phyloP scores from a whole-genome alignment of 1,284 basidiomycete genomes.

The Pseudozyma hubeiensis region DNA sequence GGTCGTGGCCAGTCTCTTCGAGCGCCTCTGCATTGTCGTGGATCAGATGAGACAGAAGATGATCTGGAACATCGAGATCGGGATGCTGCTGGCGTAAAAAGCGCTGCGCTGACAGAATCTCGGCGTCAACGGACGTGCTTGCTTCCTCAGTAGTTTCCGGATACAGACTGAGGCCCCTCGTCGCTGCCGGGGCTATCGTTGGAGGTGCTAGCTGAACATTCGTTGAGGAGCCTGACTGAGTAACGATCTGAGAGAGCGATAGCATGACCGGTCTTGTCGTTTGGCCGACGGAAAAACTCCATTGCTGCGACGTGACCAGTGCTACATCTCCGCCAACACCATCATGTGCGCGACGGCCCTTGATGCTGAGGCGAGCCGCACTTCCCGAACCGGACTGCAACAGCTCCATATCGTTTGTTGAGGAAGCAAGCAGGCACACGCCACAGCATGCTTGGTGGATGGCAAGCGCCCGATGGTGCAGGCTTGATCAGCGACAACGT shows the following conservation, averaged over 20 bases:
- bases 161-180: constrained; percentile 16
- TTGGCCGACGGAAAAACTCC: constrained; percentile 17
- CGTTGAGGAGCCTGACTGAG: constrained; percentile 1
- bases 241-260: not conserved
- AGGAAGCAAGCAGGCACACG: no score
- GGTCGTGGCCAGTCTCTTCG: constrained; percentile 7
- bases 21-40: constrained; percentile 25
- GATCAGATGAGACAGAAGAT: constrained; percentile 22
- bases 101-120: constrained; percentile 31
- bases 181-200: constrained; percentile 2
- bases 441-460: no score
- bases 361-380: constrained; percentile 22
- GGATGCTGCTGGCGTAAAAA: constrained; percentile 24
- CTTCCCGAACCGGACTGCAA: constrained; percentile 38
- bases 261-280: not conserved
- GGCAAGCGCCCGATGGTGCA: no score
- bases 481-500: no score
- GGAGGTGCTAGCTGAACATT: constrained; percentile 17
- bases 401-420: constrained; percentile 7
- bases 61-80: constrained; percentile 35
- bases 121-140: constrained; percentile 35
- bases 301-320: constrained; percentile 20
- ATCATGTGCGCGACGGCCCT: constrained; percentile 18
- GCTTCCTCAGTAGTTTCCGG: constrained; percentile 5
- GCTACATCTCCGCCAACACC: not conserved